phyloP scores from a whole-genome alignment of 2,329 filamentous ascomycete species.

The Epichloe gansuensis region DNA sequence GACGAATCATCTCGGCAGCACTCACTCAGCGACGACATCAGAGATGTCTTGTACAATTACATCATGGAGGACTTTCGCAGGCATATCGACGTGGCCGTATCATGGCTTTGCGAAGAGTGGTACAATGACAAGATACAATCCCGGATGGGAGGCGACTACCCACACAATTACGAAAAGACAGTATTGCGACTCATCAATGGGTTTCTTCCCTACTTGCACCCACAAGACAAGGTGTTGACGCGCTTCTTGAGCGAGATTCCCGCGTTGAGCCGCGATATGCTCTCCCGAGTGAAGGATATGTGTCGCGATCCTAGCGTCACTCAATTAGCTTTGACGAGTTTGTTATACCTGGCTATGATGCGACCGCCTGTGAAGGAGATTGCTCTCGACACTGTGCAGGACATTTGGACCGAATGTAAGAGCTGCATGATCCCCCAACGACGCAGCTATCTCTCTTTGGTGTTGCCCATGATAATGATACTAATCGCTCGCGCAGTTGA shows the following conservation, averaged over 20 bases:
- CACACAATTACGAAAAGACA: conserved; percentile 66
- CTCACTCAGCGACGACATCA: conserved; percentile 55
- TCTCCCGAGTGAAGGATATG: conserved; percentile 57
- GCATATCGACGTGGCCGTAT: conserved; percentile 79
- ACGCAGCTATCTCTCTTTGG: not conserved
- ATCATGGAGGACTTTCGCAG: conserved; percentile 84
- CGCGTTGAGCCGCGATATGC: conserved; percentile 56
- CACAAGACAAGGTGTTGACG: conserved; percentile 78
- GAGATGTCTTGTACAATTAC: conserved; percentile 71
- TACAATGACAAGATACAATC: conserved; percentile 62
- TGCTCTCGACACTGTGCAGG: conserved; percentile 51
- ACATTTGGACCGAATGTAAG: conserved; percentile 55
- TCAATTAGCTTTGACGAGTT: conserved; percentile 48
- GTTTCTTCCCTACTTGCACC: conserved; percentile 81
- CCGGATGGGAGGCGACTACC: conserved; percentile 31
- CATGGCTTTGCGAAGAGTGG: conserved; percentile 97
- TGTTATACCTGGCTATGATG: conserved; percentile 56
- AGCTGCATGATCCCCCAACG: conserved; percentile 7
- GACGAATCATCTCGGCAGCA: conserved; percentile 24
- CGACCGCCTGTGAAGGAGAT: conserved; percentile 50
- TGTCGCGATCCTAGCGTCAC: conserved; percentile 55
- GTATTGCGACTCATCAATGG: conserved; percentile 72
- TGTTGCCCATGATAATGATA: not conserved
- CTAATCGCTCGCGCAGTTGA: conserved; percentile 31
- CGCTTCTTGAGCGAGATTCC: conserved; percentile 88